Evolutionary conservation across 176 grass and related monocot species (phyloP).

Genomic region (Oryza brachyantha): DNA sequence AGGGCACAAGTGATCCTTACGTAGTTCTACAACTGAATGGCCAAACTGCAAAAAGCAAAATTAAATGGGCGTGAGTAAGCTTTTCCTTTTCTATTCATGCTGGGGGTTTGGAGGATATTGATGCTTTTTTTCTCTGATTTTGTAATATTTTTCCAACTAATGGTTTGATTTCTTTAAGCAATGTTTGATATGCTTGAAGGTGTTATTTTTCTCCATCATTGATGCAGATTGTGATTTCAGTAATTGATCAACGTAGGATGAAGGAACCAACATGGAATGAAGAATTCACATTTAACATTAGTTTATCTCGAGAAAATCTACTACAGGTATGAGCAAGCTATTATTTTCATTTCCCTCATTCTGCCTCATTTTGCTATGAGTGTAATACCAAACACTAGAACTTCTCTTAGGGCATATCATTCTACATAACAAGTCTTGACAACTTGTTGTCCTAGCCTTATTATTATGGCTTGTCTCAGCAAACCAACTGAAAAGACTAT

Average conservation of each 20-base stretch:
- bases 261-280: slow-evolving; percentile 96
- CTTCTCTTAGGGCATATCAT: background rate
- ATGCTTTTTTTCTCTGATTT: background rate
- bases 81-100: slow-evolving; percentile 23
- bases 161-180: background rate
- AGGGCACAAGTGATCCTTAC: slow-evolving; percentile 98
- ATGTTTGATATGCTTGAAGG: slow-evolving; percentile 23
- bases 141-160: background rate
- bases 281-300: slow-evolving; percentile 73
- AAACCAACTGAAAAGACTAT: background rate
- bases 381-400: background rate
- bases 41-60: slow-evolving; percentile 70
- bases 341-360: background rate
- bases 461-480: background rate
- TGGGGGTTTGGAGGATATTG: background rate
- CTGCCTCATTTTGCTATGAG: background rate
- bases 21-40: slow-evolving; percentile 81
- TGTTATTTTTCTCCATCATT: slow-evolving; percentile 23
- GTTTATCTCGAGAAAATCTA: slow-evolving; percentile 50
- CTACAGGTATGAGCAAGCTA: slow-evolving; percentile 57
- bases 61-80: slow-evolving; percentile 94
- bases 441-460: background rate
- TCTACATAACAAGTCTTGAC: background rate
- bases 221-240: slow-evolving; percentile 22
- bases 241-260: slow-evolving; percentile 55